Conservation (phyloP, 495 filamentous ascomycete genomes). For the Patellaria atrata region DNA sequence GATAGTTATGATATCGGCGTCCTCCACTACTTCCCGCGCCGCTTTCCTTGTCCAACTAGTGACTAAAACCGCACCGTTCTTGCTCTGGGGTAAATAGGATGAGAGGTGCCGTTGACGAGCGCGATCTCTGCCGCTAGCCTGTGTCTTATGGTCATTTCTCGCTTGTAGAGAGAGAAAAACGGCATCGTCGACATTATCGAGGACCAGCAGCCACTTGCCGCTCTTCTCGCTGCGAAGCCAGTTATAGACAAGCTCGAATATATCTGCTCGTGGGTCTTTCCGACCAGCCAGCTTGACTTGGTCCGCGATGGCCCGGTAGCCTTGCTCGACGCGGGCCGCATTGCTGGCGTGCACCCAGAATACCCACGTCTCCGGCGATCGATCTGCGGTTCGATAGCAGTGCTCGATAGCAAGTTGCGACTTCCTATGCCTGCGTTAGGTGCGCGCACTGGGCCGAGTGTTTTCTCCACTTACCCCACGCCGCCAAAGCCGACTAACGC, state of each 20-base stretch:
- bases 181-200: slow-evolving; percentile 39
- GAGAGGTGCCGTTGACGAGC: slow-evolving; percentile 1
- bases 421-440: slow-evolving; percentile 27
- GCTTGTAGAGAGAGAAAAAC: slow-evolving; percentile 20
- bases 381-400: slow-evolving; percentile 26
- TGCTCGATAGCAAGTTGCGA: slow-evolving; percentile 40
- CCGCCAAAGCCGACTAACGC: slow-evolving; percentile 28
- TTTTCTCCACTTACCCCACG: slow-evolving; percentile 29
- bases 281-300: slow-evolving; percentile 12
- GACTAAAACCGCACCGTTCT: slow-evolving; percentile 10
- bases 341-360: slow-evolving; percentile 24
- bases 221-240: slow-evolving; percentile 28
- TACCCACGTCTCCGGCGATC: slow-evolving; percentile 15
- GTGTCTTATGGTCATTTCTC: background rate
- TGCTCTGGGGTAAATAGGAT: slow-evolving; percentile 7
- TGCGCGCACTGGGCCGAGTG: background rate
- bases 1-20: slow-evolving; percentile 28
- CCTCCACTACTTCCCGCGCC: slow-evolving; percentile 23
- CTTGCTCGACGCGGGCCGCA: slow-evolving; percentile 18
- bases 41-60: slow-evolving; percentile 12
- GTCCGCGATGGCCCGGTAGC: slow-evolving; percentile 18
- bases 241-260: slow-evolving; percentile 22
- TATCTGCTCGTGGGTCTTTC: slow-evolving; percentile 24
- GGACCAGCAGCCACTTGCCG: slow-evolving; percentile 34
- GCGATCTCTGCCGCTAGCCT: slow-evolving; percentile 1